Evolutionary conservation across 2,329 filamentous ascomycete genomes (phyloP).

Genomic region (Thelonectria rubi): DNA sequence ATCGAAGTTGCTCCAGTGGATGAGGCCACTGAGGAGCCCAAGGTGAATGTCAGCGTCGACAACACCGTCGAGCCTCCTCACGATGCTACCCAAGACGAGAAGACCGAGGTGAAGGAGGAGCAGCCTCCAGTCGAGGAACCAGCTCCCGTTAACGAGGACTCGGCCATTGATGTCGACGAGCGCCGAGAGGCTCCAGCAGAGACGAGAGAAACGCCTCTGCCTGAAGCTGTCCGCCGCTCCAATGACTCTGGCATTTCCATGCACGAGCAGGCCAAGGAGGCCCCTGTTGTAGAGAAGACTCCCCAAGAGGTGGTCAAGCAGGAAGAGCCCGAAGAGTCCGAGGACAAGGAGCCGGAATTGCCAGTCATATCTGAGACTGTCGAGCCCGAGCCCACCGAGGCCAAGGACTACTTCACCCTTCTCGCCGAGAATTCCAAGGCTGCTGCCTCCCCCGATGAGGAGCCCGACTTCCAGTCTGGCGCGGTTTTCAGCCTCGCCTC

Average conservation of each 20-base stretch:
- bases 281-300: conserved; percentile 12
- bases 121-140: conserved; percentile 6
- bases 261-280: conserved; percentile 31
- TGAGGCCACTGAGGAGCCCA: conserved; percentile 12
- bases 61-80: conserved; percentile 35
- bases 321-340: conserved; percentile 1
- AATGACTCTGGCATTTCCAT: conserved; percentile 38
- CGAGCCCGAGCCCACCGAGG: conserved; percentile 2
- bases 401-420: background rate
- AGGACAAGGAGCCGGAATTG: conserved; percentile 6
- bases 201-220: background rate
- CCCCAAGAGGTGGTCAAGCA: conserved; percentile 15
- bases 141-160: background rate
- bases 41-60: conserved; percentile 18
- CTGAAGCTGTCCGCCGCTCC: conserved; percentile 23
- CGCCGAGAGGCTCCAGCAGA: background rate
- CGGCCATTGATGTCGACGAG: conserved; percentile 9
- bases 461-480: conserved; percentile 9
- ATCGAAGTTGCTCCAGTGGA: conserved; percentile 10
- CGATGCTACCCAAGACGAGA: conserved; percentile 5
- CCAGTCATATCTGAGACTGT: background rate
- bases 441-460: conserved; percentile 10
- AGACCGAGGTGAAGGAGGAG: conserved; percentile 17
- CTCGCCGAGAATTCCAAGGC: conserved; percentile 17
- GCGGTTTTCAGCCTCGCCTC: conserved; percentile 15